Evolutionary conservation across 768 basidiomycete species (phyloP).

Genomic region (Russula sp.): DNA sequence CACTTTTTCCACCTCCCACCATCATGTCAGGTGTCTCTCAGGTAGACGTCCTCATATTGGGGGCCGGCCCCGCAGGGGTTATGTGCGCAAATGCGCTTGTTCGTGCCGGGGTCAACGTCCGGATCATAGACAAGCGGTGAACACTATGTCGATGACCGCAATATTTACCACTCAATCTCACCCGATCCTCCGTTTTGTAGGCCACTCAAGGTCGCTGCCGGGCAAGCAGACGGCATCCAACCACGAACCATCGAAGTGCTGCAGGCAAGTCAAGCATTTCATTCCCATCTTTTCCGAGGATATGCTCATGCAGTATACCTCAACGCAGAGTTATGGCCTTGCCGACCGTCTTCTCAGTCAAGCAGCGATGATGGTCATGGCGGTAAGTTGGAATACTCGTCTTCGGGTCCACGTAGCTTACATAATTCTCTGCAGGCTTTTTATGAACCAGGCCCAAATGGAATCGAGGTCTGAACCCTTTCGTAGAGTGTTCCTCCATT

Average conservation of each 20-base stretch:
- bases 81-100: constrained; percentile 68
- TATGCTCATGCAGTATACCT: not conserved
- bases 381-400: constrained; percentile 42
- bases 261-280: constrained; percentile 36
- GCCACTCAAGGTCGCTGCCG: constrained; percentile 41
- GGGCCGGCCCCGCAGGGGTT: constrained; percentile 59
- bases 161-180: not conserved
- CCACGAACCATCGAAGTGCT: constrained; percentile 54
- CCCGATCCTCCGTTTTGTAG: constrained; percentile 31
- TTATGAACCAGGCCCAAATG: constrained; percentile 61
- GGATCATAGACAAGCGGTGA: constrained; percentile 59
- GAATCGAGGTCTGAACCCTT: constrained; percentile 51
- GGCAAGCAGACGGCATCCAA: constrained; percentile 57
- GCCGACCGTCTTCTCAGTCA: constrained; percentile 60
- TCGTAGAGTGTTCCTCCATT: not conserved
- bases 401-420: not conserved
- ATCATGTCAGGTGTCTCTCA: constrained; percentile 37
- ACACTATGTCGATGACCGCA: not conserved
- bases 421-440: constrained; percentile 52
- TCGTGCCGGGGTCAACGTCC: constrained; percentile 54
- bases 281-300: too few species aligned
- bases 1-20: not conserved
- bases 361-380: constrained; percentile 67
- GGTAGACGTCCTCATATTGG: constrained; percentile 60
- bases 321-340: constrained; percentile 81